Base-by-base conservation (phyloP, 192 early-diverging fungal genomes). In the Podila epigama region DNA sequence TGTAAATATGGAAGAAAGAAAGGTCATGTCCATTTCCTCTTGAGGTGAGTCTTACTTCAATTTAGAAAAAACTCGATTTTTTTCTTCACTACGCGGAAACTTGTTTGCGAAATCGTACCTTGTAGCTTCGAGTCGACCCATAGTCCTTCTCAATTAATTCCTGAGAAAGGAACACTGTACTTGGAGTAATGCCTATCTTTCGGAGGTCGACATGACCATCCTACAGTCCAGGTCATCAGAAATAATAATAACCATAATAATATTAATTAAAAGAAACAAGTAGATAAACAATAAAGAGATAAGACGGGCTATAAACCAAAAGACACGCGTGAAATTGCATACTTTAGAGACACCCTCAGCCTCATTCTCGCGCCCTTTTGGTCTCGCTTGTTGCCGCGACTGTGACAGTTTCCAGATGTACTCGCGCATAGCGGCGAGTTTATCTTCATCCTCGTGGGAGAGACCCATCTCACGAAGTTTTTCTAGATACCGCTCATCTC, bases 391-490 rank as follows among this genome's bases (percentile, higher is more conserved):
- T 44, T 67, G 58, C 27, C 83, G 84, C 3, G 89, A 72, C 51
- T 83, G 68, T 2, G 93, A 87, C 25, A 90, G 66, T 69, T 94
- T 94, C 63, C 84, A 92, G 12, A 94, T 92, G 63, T 90, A 93
- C 56, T 92, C 88, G 63, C 92, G 84, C 85, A 94, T 86, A 12
- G 87, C 82, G 29, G 81, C 77, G 4, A 94, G 82, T 58, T 91
- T 93, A 57, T 89, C 87, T 66, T 90, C 91, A 61, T 94, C 93
- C 25, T 93, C 92, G 20, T 75, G 66, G 2, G 91, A 85, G 89
- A 94, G 92, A 4, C 92, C 93, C 32, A 92, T 79, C 20, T 79
- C 81, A 25, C 88, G 80, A 12, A 94, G 73, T 22, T 83, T 83
- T 7, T 85, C 84, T 8, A 89, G 51, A 27, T 83, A 75, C 22